These are phyloP conservation scores for Citrullus amarus DNA, from an alignment of 306 rosid genomes.

Conservation along the genomic window DNA sequence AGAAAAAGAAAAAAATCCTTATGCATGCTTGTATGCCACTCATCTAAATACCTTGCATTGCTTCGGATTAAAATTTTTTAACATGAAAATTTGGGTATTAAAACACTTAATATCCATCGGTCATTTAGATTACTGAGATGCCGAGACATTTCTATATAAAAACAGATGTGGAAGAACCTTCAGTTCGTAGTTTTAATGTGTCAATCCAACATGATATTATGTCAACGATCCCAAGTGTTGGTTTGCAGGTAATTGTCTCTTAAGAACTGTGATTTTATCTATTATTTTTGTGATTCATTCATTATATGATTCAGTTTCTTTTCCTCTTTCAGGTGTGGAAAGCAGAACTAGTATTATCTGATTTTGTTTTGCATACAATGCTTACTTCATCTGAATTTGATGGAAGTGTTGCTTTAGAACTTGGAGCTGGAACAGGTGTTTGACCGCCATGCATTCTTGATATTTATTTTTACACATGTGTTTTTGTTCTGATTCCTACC, in stretches of 20 bases:
- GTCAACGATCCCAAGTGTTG: constrained; percentile 72
- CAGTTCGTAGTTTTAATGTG: constrained; percentile 13
- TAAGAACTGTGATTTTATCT: background rate
- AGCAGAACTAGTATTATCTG: constrained; percentile 65
- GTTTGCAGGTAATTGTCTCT: constrained; percentile 55
- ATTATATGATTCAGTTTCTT: background rate
- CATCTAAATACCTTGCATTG: background rate
- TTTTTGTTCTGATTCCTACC: background rate
- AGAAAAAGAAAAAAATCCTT: background rate
- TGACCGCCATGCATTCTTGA: background rate
- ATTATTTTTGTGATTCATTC: background rate
- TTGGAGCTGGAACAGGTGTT: constrained; percentile 88
- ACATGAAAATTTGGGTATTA: background rate
- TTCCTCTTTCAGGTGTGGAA: constrained; percentile 53
- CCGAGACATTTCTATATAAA: background rate
- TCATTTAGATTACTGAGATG: background rate
- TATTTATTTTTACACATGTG: background rate
- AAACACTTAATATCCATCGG: background rate
- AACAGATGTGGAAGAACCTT: constrained; percentile 10
- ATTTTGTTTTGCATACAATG: constrained; percentile 63
- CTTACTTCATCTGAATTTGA: constrained; percentile 45
- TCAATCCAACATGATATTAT: constrained; percentile 68
- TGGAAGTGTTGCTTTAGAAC: constrained; percentile 52
- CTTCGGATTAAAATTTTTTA: background rate
- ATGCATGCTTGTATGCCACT: background rate